Conservation (phyloP, 2,329 filamentous ascomycete species). For the Pseudogymnoascus sp. region DNA sequence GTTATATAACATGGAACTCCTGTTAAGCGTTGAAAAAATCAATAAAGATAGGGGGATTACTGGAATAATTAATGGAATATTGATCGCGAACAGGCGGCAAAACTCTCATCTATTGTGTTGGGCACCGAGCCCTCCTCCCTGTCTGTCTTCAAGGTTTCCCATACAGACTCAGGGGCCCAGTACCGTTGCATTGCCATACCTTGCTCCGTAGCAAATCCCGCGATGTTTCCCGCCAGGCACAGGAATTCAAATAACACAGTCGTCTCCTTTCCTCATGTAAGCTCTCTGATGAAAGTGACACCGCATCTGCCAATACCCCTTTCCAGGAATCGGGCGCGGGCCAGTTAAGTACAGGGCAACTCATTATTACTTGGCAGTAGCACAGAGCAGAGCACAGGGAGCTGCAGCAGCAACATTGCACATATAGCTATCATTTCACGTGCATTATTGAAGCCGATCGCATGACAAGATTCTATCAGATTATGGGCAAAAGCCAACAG, state of each 20-base stretch:
- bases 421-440: conserved; percentile 6
- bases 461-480: conserved; percentile 3
- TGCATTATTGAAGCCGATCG: not conserved
- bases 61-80: not conserved
- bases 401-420: conserved; percentile 1
- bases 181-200: conserved; percentile 6
- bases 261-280: not conserved
- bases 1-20: not conserved
- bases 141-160: not conserved
- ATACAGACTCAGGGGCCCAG: not conserved
- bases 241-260: conserved; percentile 3
- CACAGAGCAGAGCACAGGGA: not conserved
- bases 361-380: conserved; percentile 4
- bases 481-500: not conserved
- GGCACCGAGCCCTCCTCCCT: not conserved
- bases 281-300: conserved; percentile 3
- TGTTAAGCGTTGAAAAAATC: not conserved
- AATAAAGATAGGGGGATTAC: not conserved
- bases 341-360: not conserved
- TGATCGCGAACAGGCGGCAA: not conserved
- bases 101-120: not conserved
- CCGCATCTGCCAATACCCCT: not conserved
- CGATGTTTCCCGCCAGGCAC: not conserved
- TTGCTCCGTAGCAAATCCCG: conserved; percentile 3
- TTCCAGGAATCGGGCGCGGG: not conserved